Evolutionary conservation across 768 basidiomycete species (phyloP).

Genomic region (Candolleomyces aberdarensis): DNA sequence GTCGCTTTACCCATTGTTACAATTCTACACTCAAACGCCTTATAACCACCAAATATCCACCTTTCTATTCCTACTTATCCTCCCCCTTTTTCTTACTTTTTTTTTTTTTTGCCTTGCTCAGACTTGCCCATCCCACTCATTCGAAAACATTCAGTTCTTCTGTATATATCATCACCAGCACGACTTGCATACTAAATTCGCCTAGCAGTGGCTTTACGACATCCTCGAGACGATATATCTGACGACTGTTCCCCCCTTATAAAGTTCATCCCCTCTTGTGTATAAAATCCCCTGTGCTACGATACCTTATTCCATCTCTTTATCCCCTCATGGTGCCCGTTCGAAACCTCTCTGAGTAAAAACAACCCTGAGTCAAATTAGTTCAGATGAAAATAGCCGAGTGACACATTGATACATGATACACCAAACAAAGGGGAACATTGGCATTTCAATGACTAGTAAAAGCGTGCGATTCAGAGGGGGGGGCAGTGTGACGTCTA

Average conservation of each 20-base stretch:
- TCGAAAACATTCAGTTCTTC: background rate
- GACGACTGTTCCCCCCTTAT: background rate
- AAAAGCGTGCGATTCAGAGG: too few species aligned
- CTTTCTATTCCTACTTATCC: background rate
- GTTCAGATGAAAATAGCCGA: too few species aligned
- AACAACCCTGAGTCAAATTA: too few species aligned
- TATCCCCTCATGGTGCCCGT: background rate
- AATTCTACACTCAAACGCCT: background rate
- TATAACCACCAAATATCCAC: background rate
- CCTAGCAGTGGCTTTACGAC: background rate
- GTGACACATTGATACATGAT: too few species aligned
- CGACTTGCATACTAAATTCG: background rate
- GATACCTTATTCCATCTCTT: conserved; percentile 27
- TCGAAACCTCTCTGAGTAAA: background rate
- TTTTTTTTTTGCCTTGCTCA: background rate
- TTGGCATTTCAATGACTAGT: too few species aligned
- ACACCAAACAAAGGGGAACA: too few species aligned
- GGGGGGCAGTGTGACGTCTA: conserved; percentile 14
- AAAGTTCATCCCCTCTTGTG: background rate
- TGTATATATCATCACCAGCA: background rate
- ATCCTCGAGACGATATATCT: conserved; percentile 1
- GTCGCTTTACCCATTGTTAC: background rate
- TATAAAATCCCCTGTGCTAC: background rate
- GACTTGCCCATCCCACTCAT: background rate
- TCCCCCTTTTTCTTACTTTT: background rate